Evolutionary conservation across 495 filamentous ascomycete genomes (phyloP), one percentile per base, ranked within the genome.

Genomic region (Lophiotrema nucula): DNA sequence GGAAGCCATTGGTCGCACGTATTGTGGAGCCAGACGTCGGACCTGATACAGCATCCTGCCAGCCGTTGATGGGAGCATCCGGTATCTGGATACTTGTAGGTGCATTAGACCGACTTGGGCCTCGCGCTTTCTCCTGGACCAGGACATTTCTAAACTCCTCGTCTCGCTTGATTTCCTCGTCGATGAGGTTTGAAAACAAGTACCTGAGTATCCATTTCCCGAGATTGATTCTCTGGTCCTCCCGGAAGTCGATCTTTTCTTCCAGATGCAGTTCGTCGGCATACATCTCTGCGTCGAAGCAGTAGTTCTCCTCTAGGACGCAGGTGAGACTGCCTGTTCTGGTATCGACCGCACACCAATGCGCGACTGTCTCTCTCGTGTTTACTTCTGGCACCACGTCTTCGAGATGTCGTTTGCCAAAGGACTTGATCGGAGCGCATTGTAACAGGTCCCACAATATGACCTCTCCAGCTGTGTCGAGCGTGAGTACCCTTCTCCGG

Each of bases 261-360:
- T 86, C 79, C 44, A 92, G 51, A 15, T 83, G 73, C 10, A 90
- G 73, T 67, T 97, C 90, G 68, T 97, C 93, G 0, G 91, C 92
- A 69, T 98, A 98, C 74, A 95, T 87, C 69, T 98, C 93, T 33
- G 92, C 95, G 72, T 97, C 95, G 65, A 98, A 98, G 69, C 93
- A 97, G 58, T 93, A 91, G 64, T 93, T 95, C 41, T 91, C 89
- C 64, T 97, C 93, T 18, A 98, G 71, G 12, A 96, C 87, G 24
- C 95, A 92, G 2, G 90, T 90, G 53, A 98, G 72, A 58, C 87
- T 86, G 37, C 93, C 93, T 3, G 93, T 97, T 52, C 91, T 84
- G 25, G 90, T 92, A 67, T 98, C 91, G 44, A 97, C 88, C 12
- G 87, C 85, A 68, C 92, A 97, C 93, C 93, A 98, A 56, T 95